Conservation (phyloP, 148 eudicot species). For the Rhododendron griersonianum region DNA sequence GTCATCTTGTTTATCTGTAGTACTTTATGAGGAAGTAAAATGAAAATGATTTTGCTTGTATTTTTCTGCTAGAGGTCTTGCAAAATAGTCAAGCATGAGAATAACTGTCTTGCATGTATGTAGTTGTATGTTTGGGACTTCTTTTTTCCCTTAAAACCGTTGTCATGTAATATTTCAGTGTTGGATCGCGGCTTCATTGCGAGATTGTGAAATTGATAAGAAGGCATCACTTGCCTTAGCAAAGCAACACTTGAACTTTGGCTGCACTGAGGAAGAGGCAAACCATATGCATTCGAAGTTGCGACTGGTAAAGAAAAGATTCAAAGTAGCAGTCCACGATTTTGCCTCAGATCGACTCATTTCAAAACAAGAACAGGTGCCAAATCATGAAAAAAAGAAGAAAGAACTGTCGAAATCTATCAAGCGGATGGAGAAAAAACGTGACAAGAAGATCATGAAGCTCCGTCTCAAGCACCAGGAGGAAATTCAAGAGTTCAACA, state of each 20-base stretch:
- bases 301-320: constrained; percentile 41
- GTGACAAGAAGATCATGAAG: constrained; percentile 30
- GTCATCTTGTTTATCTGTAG: not conserved
- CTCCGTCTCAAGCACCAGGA: constrained; percentile 37
- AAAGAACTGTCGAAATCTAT: constrained; percentile 16
- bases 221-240: constrained; percentile 46
- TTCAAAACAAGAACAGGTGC: not conserved
- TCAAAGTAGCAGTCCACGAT: constrained; percentile 14
- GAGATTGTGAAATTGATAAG: constrained; percentile 51
- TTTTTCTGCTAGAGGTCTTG: not conserved
- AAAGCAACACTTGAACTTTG: constrained; percentile 41
- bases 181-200: constrained; percentile 68
- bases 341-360: constrained; percentile 9
- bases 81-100: not conserved
- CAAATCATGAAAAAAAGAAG: constrained; percentile 9
- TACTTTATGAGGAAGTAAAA: not conserved
- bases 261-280: constrained; percentile 56
- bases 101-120: not conserved
- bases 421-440: constrained; percentile 26
- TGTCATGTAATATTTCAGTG: constrained; percentile 43
- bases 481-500: constrained; percentile 36
- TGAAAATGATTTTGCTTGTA: not conserved
- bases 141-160: not conserved
- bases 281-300: constrained; percentile 37
- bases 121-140: not conserved